Evolutionary conservation across 140 eudicot species (phyloP).

Genomic region (Bidens hawaiensis): DNA sequence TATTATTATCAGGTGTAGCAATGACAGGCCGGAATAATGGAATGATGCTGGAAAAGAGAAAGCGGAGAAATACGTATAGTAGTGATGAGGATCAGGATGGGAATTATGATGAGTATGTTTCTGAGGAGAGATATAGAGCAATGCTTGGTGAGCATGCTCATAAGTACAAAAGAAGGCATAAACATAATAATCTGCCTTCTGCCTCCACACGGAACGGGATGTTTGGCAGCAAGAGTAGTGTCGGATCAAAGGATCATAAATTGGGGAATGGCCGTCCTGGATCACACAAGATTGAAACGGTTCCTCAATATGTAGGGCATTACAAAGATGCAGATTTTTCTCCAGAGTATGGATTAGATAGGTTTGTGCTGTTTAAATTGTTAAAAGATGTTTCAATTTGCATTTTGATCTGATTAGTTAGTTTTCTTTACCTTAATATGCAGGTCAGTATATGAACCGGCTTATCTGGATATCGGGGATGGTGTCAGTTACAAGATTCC

Average conservation of each 20-base stretch:
- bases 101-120: constrained; percentile 40
- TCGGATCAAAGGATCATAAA: constrained; percentile 47
- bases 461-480: constrained; percentile 77
- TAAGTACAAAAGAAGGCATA: constrained; percentile 72
- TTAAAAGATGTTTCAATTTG: not conserved
- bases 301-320: constrained; percentile 46
- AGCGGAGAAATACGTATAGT: constrained; percentile 50
- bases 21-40: constrained; percentile 53
- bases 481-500: constrained; percentile 82
- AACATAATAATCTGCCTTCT: constrained; percentile 43
- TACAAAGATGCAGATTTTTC: constrained; percentile 43
- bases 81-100: constrained; percentile 76
- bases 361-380: constrained; percentile 41
- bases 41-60: constrained; percentile 53
- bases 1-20: constrained; percentile 45
- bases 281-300: constrained; percentile 41
- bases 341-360: constrained; percentile 40
- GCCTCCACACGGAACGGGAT: constrained; percentile 40
- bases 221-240: constrained; percentile 34
- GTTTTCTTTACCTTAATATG: constrained; percentile 12
- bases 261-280: constrained; percentile 45
- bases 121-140: constrained; percentile 77
- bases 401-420: not conserved
- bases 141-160: constrained; percentile 92
- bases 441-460: constrained; percentile 71